Evolutionary conservation across 2,329 filamentous ascomycete species (phyloP).

Genomic region (Ceratocystis variospora): DNA sequence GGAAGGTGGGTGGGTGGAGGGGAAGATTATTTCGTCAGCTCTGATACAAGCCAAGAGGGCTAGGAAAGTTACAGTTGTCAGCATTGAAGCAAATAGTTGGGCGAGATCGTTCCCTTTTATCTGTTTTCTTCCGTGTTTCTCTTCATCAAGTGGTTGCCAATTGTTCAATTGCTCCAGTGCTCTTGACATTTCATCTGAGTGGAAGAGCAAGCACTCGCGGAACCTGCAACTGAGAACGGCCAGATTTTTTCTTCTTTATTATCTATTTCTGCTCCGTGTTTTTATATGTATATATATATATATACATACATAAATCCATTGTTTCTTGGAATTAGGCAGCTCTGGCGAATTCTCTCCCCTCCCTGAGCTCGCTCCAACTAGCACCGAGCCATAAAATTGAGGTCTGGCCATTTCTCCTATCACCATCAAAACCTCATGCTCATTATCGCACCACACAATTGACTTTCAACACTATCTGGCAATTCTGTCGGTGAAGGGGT

Average conservation of each 20-base stretch:
- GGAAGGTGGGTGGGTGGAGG: too few relatives aligned
- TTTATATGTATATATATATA: too few relatives aligned
- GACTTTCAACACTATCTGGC: not conserved
- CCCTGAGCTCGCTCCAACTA: not conserved
- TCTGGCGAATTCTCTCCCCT: not conserved
- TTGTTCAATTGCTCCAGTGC: not conserved
- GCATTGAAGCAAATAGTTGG: not conserved
- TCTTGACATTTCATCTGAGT: not conserved
- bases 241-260: not conserved
- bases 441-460: not conserved
- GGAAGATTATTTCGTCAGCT: not conserved
- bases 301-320: too few relatives aligned
- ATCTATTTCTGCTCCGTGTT: not conserved
- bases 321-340: not conserved
- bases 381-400: not conserved
- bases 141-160: not conserved
- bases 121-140: not conserved
- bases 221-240: not conserved
- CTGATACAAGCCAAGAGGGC: not conserved
- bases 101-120: not conserved
- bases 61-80: not conserved
- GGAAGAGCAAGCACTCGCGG: not conserved
- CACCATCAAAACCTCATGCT: not conserved
- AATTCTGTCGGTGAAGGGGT: not conserved
- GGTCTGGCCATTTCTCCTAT: conserved; percentile 3